Base-by-base conservation (phyloP, 1,284 basidiomycete genomes). In the Earliella scabrosa region DNA sequence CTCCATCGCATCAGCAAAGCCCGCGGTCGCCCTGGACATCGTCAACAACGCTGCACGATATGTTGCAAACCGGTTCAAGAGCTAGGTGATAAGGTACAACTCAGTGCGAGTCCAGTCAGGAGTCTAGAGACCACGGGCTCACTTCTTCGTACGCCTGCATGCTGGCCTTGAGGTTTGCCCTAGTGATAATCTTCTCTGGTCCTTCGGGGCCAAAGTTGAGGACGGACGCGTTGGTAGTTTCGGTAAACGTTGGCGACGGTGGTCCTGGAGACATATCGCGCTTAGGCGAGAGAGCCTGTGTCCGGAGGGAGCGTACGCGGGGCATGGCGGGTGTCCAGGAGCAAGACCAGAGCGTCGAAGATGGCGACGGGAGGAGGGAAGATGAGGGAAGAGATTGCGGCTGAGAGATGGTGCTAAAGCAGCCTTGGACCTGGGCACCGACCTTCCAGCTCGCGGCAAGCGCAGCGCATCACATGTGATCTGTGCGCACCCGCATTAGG, bases 1-100 rank as follows among this genome's bases (percentile, higher is more conserved):
- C 71, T 92, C 87, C 82, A 96, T 83, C 18, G 93, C 90, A 69
- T 91, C 86, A 23, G 95, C 96, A 63, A 98, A 92, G 3, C 84
- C 82, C 38, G 93, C 92, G 4, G 93, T 94, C 10, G 90, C 93
- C 58, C 85, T 85, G 14, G 93, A 92, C 83, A 98, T 88, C 45
- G 86, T 82, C 53, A 95, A 75, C 63, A 98, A 81, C 26, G 93
- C 90, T 34, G 87, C 79, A 45, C 95, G 92, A 76, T 97, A 98
- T 51, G 82, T 83, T 48, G 93, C 88, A 61, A 91, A 92, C 43
- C 87, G 83, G 60, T 75, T 82, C 75, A 97, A 83, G 47, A 97
- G 79, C 87, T 95, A 64, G 41, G 41, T 52, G 59, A 60, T 57
- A 51, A 61, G 52, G 47, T 35, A 35, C 52, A 34, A 16, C 21